Conservation (phyloP, 768 basidiomycete genomes). For the Suillus cothurnatus region DNA sequence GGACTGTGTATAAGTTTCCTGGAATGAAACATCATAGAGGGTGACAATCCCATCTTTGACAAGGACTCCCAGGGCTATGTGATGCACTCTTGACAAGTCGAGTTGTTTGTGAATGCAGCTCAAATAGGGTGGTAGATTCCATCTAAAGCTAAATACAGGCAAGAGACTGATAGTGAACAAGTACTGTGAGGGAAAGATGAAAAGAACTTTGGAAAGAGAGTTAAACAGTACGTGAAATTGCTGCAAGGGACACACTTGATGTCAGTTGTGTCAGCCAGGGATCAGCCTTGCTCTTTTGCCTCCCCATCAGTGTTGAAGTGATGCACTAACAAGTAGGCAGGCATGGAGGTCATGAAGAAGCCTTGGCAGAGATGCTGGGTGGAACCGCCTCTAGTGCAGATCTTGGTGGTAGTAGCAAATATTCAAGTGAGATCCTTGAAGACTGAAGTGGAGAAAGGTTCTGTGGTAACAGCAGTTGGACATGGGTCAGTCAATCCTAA, state of each 20-base stretch:
- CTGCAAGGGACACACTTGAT: conserved; percentile 78
- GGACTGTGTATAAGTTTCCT: conserved; percentile 78
- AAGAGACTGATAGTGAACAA: conserved; percentile 84
- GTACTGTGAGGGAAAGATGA: conserved; percentile 84
- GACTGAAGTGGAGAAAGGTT: conserved; percentile 90
- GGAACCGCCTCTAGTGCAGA: conserved; percentile 82
- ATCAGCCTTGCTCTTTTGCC: conserved; percentile 54
- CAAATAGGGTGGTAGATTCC: conserved; percentile 80
- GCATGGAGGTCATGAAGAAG: no score
- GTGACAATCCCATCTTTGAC: conserved; percentile 70
- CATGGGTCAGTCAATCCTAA: conserved; percentile 86
- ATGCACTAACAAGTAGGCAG: no score
- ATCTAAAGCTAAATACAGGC: conserved; percentile 85
- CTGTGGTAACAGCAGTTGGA: conserved; percentile 86
- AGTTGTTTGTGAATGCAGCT: conserved; percentile 87
- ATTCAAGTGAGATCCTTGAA: conserved; percentile 85
- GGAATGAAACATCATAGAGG: conserved; percentile 81
- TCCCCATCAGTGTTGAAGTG: no score
- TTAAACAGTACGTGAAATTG: conserved; percentile 83
- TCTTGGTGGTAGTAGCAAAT: conserved; percentile 91
- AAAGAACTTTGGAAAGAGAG: conserved; percentile 82
- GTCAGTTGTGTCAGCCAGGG: conserved; percentile 60
- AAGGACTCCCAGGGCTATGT: conserved; percentile 63
- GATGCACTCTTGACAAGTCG: conserved; percentile 78
- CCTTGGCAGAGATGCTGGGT: no score